These are phyloP conservation scores for Pulveroboletus sp. DNA, from an alignment of 768 basidiomycete species.

Conservation along the genomic window DNA sequence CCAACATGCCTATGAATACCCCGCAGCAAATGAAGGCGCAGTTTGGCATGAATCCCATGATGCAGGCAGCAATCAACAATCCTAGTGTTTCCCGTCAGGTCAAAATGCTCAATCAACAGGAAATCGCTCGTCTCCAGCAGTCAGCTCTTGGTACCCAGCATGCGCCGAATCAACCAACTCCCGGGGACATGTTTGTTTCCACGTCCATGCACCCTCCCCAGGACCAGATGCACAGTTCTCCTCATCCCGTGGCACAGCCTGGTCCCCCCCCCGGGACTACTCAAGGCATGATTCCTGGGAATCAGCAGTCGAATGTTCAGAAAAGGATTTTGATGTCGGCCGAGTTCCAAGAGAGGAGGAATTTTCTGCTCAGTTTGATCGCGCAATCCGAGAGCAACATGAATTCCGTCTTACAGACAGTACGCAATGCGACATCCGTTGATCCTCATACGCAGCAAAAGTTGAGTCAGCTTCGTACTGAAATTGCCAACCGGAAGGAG, in stretches of 20 bases:
- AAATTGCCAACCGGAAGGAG: slow-evolving; percentile 35
- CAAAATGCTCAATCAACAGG: slow-evolving; percentile 43
- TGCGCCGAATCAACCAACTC: slow-evolving; percentile 35
- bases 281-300: slow-evolving; percentile 22
- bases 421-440: slow-evolving; percentile 11
- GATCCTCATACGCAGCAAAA: slow-evolving; percentile 18
- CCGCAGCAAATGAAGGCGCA: slow-evolving; percentile 29
- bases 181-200: slow-evolving; percentile 45
- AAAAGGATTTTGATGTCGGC: slow-evolving; percentile 14
- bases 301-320: slow-evolving; percentile 22
- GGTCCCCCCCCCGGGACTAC: slow-evolving; percentile 13
- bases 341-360: slow-evolving; percentile 25
- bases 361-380: slow-evolving; percentile 7
- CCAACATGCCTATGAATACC: slow-evolving; percentile 36
- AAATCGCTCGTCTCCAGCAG: slow-evolving; percentile 35
- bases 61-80: slow-evolving; percentile 33
- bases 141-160: slow-evolving; percentile 29
- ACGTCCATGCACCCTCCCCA: slow-evolving; percentile 37
- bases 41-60: slow-evolving; percentile 34
- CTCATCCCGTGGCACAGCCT: slow-evolving; percentile 31
- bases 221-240: slow-evolving; percentile 48
- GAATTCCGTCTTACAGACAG: slow-evolving; percentile 1
- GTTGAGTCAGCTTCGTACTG: slow-evolving; percentile 16
- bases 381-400: slow-evolving; percentile 14
- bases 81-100: slow-evolving; percentile 32